phyloP scores from a whole-genome alignment of 2,329 filamentous ascomycete species.

The Raffaelea albimanens region DNA sequence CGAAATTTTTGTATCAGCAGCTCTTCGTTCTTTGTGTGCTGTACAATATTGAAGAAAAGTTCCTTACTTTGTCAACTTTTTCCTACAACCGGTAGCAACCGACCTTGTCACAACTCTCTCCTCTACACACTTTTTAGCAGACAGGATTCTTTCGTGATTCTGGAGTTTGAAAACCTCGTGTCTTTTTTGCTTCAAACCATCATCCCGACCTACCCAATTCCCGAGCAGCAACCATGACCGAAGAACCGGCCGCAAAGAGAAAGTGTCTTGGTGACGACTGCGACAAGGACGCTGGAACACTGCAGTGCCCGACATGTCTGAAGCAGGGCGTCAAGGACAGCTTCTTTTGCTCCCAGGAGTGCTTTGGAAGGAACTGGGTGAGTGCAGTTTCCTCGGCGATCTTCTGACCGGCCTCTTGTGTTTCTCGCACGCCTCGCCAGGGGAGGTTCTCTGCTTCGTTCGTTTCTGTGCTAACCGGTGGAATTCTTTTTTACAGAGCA shows the following conservation, averaged over 20 bases:
- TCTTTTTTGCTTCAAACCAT: too few relatives aligned
- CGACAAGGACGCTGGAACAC: slow-evolving; percentile 69
- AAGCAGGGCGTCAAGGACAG: slow-evolving; percentile 81
- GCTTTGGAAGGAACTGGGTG: slow-evolving; percentile 98
- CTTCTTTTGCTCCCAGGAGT: slow-evolving; percentile 97
- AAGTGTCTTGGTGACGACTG: slow-evolving; percentile 79
- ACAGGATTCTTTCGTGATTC: too few relatives aligned
- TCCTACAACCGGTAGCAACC: background rate
- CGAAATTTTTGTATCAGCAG: too few relatives aligned
- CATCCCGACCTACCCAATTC: background rate
- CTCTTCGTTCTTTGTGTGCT: too few relatives aligned
- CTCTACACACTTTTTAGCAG: too few relatives aligned
- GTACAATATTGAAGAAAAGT: too few relatives aligned
- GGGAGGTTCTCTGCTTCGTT: too few relatives aligned
- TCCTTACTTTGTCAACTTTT: background rate
- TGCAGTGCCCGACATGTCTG: slow-evolving; percentile 93
- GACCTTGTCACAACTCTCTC: background rate
- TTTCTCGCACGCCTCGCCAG: background rate
- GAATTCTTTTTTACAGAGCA: slow-evolving; percentile 41
- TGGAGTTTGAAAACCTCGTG: too few relatives aligned
- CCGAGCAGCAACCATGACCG: slow-evolving; percentile 34
- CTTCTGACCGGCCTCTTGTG: background rate
- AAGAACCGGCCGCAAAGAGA: slow-evolving; percentile 45
- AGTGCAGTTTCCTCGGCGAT: background rate
- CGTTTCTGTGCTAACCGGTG: background rate